Conservation (phyloP, 2,329 filamentous ascomycete genomes). For the Colletotrichum phormii region DNA sequence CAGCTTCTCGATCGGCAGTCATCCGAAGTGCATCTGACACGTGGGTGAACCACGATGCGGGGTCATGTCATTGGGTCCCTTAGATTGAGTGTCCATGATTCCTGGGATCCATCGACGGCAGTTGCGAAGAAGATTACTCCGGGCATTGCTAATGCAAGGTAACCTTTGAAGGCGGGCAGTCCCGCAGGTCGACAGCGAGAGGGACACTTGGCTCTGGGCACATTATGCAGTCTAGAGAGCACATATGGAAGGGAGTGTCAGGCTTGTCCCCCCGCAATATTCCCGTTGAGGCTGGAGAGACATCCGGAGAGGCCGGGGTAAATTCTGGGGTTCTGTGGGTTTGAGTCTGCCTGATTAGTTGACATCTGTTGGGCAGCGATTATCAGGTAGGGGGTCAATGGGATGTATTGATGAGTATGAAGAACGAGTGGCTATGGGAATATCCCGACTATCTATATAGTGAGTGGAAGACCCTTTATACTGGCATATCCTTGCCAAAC, state of each 20-base stretch:
- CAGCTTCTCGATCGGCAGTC: background rate
- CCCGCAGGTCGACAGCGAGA: background rate
- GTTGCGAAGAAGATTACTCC: background rate
- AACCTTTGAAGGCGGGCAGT: too few relatives aligned
- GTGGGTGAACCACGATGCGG: background rate
- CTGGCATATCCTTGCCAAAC: too few relatives aligned
- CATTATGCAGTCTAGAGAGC: background rate
- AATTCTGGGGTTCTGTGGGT: background rate
- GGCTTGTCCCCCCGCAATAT: background rate
- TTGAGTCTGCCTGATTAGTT: background rate
- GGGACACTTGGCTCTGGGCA: background rate
- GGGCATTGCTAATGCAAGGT: background rate
- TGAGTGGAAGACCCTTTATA: too few relatives aligned
- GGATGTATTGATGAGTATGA: too few relatives aligned
- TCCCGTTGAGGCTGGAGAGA: background rate
- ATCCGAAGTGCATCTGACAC: background rate
- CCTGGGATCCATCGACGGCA: background rate
- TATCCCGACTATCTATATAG: too few relatives aligned
- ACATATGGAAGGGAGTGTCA: too few relatives aligned
- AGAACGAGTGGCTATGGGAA: too few relatives aligned
- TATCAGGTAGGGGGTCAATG: too few relatives aligned
- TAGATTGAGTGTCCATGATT: background rate
- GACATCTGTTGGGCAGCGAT: too few relatives aligned
- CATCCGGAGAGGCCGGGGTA: slow-evolving; percentile 1
- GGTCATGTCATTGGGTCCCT: too few relatives aligned